phyloP scores from a whole-genome alignment of 2,329 filamentous ascomycete genomes.

The Macrophomina pseudophaseolina region DNA sequence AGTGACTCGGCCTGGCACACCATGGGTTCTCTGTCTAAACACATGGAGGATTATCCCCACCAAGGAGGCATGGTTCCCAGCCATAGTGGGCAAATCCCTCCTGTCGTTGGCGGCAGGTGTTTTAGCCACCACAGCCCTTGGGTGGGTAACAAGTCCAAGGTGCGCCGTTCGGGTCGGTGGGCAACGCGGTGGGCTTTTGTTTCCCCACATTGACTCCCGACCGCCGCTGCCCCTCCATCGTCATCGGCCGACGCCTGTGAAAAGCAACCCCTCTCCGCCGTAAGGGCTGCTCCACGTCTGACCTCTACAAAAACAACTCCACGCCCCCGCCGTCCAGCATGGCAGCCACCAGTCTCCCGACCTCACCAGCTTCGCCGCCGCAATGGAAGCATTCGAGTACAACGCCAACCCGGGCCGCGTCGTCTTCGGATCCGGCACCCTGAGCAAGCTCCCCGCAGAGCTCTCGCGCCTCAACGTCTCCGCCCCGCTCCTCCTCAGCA shows the following conservation, averaged over 20 bases:
- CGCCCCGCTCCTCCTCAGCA: slow-evolving; percentile 62
- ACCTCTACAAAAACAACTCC: background rate
- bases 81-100: too few relatives aligned
- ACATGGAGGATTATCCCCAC: too few relatives aligned
- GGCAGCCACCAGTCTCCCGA: background rate
- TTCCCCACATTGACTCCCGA: slow-evolving; percentile 5
- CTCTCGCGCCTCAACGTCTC: slow-evolving; percentile 53
- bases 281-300: background rate
- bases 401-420: slow-evolving; percentile 59
- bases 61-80: too few relatives aligned
- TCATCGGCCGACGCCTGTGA: background rate
- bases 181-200: too few relatives aligned
- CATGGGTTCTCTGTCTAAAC: too few relatives aligned
- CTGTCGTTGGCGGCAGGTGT: too few relatives aligned
- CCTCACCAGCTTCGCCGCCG: background rate
- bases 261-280: background rate
- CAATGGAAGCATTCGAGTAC: slow-evolving; percentile 63
- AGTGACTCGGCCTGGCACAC: too few relatives aligned
- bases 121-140: too few relatives aligned
- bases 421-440: slow-evolving; percentile 61
- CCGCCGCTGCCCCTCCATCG: background rate
- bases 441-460: slow-evolving; percentile 54
- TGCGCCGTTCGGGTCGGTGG: too few relatives aligned
- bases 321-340: background rate
- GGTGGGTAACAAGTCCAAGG: too few relatives aligned